A percentile compares a stretch with the other conserved stretches of the same genome.
Evolutionary conservation across 2,329 filamentous ascomycete species (phyloP).

Genomic region (Ustulina deusta): DNA sequence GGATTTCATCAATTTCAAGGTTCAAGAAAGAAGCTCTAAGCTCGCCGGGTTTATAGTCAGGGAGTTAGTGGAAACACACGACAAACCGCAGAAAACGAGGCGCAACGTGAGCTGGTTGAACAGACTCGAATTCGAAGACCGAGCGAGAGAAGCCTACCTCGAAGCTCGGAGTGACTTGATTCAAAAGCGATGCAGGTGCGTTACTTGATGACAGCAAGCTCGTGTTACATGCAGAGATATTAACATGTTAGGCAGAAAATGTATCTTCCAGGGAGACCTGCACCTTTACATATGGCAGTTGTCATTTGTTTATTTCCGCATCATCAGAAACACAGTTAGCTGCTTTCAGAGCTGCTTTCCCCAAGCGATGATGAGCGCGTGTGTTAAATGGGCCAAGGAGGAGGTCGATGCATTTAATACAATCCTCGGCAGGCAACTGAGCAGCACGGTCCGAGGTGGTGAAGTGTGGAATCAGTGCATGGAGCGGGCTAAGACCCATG

Average conservation of each 20-base stretch:
- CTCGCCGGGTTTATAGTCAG: constrained; percentile 82
- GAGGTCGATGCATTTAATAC: constrained; percentile 91
- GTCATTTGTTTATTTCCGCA: constrained; percentile 93
- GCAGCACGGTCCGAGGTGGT: constrained; percentile 82
- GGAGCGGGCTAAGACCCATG: constrained; percentile 83
- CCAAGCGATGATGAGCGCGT: constrained; percentile 87
- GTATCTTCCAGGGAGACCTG: constrained; percentile 93
- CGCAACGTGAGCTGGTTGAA: constrained; percentile 87
- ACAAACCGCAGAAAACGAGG: constrained; percentile 80
- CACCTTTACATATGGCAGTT: constrained; percentile 95
- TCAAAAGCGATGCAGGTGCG: constrained; percentile 83
- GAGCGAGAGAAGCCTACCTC: constrained; percentile 88
- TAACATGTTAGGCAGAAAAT: constrained; percentile 71
- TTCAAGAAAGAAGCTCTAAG: constrained; percentile 84
- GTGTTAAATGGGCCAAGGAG: constrained; percentile 98
- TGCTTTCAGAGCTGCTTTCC: constrained; percentile 92
- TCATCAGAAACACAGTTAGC: constrained; percentile 91
- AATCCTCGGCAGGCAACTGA: constrained; percentile 84
- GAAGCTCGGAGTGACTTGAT: constrained; percentile 82
- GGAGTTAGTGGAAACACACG: constrained; percentile 81
- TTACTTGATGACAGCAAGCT: constrained; percentile 27
- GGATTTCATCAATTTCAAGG: constrained; percentile 91
- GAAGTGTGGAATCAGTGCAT: constrained; percentile 86
- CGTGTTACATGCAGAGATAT: neutral
- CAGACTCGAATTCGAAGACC: constrained; percentile 88